Evolutionary conservation across 2,329 filamentous ascomycete species (phyloP), one percentile per base, ranked within the genome.

Genomic region (Cytospora mali): DNA sequence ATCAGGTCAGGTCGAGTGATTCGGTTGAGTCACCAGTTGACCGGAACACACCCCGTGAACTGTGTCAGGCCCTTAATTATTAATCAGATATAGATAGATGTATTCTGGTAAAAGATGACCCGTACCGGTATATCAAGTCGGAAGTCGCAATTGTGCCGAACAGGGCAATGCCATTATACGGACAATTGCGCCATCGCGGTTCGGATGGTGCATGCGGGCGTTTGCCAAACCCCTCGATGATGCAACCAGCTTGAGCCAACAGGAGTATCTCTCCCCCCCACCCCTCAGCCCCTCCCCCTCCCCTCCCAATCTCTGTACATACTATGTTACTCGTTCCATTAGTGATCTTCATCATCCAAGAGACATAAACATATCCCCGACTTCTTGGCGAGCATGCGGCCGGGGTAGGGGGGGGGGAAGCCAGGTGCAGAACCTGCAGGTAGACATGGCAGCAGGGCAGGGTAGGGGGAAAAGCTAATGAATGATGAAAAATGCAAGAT

Each of bases 141-240:
- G 58, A 18, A 46, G 14, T 49, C n/a, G 23, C 35, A 21, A n/a
- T 39, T 48, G 58, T 53, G 11, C 35, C 21, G 14, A 21, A 18
- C 50, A 55, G 53, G 58, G 33, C 50, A 25, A 33, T 48, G 21
- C 48, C 10, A 16, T 46, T n/a, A 21, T 13, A 39, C 50, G 59
- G 51, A 62, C 21, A 59, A 65, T 65, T 62, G 63, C 63, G 61
- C 63, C 59, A 65, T 65, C 55, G 27, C 49, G 23, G 56, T 61
- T 42, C 48, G 28, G 53, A 62, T 65, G 63, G 50, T 60, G 63
- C 61, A 57, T 51, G 35, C n/a, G n/a, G n/a, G n/a, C n/a, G n/a
- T n/a, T 18, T n/a, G 25, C 50, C 58, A 9, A 49, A 48, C 55
- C 50, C 46, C 42, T 50, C 39, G 55, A 55, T 58, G 55, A 61